These are phyloP conservation scores for Glomus cerebriforme DNA, from an alignment of 192 early-diverging fungal species.

Conservation along the genomic window DNA sequence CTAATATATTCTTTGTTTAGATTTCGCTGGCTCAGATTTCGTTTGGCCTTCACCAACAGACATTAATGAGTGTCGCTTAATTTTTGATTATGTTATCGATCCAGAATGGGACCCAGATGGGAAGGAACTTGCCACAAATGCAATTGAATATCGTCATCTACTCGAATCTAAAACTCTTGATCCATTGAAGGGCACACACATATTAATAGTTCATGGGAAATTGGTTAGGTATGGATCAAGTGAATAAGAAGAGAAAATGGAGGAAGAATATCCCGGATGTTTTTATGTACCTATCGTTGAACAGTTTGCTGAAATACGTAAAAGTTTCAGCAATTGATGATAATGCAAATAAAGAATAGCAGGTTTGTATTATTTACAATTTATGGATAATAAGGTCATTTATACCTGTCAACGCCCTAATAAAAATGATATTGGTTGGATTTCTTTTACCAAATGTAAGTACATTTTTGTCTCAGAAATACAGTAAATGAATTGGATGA, in stretches of 20 bases:
- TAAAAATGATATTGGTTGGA: conserved; percentile 14
- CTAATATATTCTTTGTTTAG: conserved; percentile 24
- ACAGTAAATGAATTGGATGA: conserved; percentile 3
- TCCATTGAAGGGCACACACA: neutral
- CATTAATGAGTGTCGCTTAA: neutral
- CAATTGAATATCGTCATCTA: conserved; percentile 16
- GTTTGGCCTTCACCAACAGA: conserved; percentile 18
- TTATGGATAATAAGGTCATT: conserved; percentile 22
- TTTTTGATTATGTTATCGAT: conserved; percentile 24
- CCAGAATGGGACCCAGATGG: conserved; percentile 24
- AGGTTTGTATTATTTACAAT: conserved; percentile 25
- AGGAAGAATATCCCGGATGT: conserved; percentile 10
- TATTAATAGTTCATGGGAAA: conserved; percentile 21
- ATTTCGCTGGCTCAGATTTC: conserved; percentile 9
- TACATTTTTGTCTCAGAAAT: conserved; percentile 17
- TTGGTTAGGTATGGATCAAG: conserved; percentile 3
- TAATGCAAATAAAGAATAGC: conserved; percentile 16
- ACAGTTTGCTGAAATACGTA: conserved; percentile 1
- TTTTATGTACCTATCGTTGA: conserved; percentile 17
- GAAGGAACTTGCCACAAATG: conserved; percentile 22
- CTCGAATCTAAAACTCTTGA: conserved; percentile 22
- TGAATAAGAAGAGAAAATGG: conserved; percentile 11
- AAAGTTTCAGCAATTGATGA: conserved; percentile 7
- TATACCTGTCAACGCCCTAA: conserved; percentile 27
- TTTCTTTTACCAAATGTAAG: conserved; percentile 25